A percentile compares a stretch with the other conserved stretches of the same genome.
Conservation (phyloP, 495 filamentous ascomycete species). For the Penicillium flavigenum region DNA sequence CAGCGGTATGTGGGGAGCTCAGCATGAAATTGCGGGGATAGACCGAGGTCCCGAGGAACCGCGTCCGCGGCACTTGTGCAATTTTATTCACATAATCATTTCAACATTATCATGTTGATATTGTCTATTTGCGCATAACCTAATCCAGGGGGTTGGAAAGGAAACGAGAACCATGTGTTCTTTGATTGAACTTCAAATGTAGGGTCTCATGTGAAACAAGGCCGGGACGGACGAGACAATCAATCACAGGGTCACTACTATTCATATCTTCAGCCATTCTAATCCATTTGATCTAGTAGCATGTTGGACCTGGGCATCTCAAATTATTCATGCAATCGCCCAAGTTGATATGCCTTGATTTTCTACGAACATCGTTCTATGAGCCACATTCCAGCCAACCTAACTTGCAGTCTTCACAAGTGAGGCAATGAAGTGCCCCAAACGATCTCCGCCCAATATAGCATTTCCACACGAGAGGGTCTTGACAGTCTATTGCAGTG, state of each 20-base stretch:
- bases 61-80: slow-evolving; percentile 6
- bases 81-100: neutral
- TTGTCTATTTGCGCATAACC: neutral
- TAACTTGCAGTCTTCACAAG: neutral
- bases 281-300: neutral
- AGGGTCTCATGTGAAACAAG: neutral
- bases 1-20: slow-evolving; percentile 9
- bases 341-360: neutral
- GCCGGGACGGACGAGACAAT: neutral
- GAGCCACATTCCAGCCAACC: neutral
- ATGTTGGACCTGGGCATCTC: neutral
- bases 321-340: neutral
- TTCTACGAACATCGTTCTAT: neutral
- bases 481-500: too few species aligned
- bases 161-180: neutral
- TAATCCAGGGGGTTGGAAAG: neutral
- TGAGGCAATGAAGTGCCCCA: neutral
- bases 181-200: neutral
- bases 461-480: neutral
- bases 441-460: neutral
- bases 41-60: slow-evolving; percentile 34
- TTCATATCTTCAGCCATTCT: neutral
- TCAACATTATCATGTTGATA: neutral
- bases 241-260: neutral
- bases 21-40: slow-evolving; percentile 24